Evolutionary conservation across 768 basidiomycete genomes (phyloP), one percentile per base, ranked within the genome.

Genomic region (Kwoniella newhampshirensis): DNA sequence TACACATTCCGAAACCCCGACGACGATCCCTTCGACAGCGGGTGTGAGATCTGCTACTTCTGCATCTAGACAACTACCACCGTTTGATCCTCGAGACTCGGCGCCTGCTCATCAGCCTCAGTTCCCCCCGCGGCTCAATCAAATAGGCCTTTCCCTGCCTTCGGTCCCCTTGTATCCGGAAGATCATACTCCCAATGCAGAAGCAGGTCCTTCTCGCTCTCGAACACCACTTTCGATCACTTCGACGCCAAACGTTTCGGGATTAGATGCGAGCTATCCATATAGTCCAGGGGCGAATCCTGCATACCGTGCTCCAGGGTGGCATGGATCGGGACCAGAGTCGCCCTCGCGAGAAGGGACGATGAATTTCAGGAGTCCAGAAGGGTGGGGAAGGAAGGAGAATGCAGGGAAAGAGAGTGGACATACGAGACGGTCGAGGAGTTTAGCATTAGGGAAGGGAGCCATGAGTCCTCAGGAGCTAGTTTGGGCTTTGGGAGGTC

Each of bases 381-480:
- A 71, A 32, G 62, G 37, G 11, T 63, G 52, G 48, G 49, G 48
- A 8, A 62, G 43, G 48, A 59, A 28, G 37, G 57, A 64, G 15
- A 26, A 56, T 25, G 48, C 39, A 7, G 50, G 28, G 1, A 49
- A 42, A 37, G 57, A 58, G 26, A 13, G 12, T 7, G 64, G 64
- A 15, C 64, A 68, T 55, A 52, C 43, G 8, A 50, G 64, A 32
- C 45, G 56, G 44, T 25, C 66, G 17, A 61, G 61, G 20, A 73
- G 71, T 62, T 47, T 67, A 36, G 73, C 66, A 12, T 21, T 73
- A 30, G 64, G 66, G 1, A 62, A 66, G 41, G 67, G 64, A n/a
- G 45, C 40, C 3, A 62, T 71, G 67, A 71, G 63, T 55, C 72
- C 72, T 21, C 72, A 74, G 51, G 69, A 74, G 51, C 44, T 74